Evolutionary conservation across 371 early-diverging fungal genomes (phyloP).

Genomic region (Mortierella sp.): DNA sequence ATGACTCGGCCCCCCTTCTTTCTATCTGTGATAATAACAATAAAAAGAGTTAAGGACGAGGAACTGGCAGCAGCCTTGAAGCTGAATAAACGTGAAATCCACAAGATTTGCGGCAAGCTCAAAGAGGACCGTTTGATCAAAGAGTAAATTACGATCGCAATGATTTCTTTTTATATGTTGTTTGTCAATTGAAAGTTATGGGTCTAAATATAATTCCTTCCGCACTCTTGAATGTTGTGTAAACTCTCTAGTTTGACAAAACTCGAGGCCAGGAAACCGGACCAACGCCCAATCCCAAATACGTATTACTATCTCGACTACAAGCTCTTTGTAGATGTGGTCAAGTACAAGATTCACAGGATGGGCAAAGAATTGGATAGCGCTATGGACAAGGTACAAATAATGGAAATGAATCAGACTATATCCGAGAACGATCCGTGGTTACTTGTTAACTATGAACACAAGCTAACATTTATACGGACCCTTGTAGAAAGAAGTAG

Average conservation of each 20-base stretch:
- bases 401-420: neutral
- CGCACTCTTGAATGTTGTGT: neutral
- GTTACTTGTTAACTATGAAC: too few relatives aligned
- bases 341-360: slow-evolving; percentile 92
- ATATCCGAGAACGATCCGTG: too few relatives aligned
- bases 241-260: slow-evolving; percentile 63
- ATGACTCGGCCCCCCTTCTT: neutral
- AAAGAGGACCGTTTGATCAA: slow-evolving; percentile 82
- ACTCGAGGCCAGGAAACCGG: slow-evolving; percentile 75
- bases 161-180: neutral
- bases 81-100: slow-evolving; percentile 79
- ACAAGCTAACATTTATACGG: too few relatives aligned
- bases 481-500: slow-evolving; percentile 64
- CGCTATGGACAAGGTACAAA: slow-evolving; percentile 74
- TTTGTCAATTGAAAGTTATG: neutral
- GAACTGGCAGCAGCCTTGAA: slow-evolving; percentile 79
- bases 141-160: slow-evolving; percentile 60
- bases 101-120: slow-evolving; percentile 84
- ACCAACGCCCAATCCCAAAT: slow-evolving; percentile 73
- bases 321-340: slow-evolving; percentile 92
- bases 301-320: slow-evolving; percentile 93
- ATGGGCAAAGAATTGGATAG: slow-evolving; percentile 81
- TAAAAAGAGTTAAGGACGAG: slow-evolving; percentile 77
- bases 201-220: neutral
- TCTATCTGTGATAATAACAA: neutral